Base-by-base conservation (phyloP, 495 filamentous ascomycete genomes). In the Aspergillus carlsbadensis region DNA sequence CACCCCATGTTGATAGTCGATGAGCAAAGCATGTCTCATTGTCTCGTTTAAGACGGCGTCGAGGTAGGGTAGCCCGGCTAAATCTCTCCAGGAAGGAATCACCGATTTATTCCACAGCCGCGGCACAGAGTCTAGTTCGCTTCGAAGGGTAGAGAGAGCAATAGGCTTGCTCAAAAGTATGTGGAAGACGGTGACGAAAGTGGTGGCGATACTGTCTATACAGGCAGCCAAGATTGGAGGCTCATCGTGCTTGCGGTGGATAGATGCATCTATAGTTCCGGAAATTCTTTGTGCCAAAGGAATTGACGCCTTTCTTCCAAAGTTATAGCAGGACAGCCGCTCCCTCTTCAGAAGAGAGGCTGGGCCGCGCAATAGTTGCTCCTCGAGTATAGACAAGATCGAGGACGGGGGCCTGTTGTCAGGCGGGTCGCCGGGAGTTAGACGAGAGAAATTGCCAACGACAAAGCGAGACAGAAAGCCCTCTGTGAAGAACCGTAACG, bases 1-100 rank as follows among this genome's bases (percentile, higher is more conserved):
- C 1, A 72, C 52, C 33, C 70, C 67, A 5, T 69, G 46, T 11
- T 53, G 59, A 1, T 63, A 44, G 2, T 54, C 60, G 10, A 53
- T 35, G 18, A 57, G 51, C 1, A 69, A 65, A 41, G 66, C 62
- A 15, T 64, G 26, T 31, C 77, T 67, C 26, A 71, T 60, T 1
- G 63, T 62, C 50, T 80, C 77, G 49, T 76, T 67, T 39, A 67
- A 21, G 2, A 61, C 52, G 8, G 65, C 59, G n/a, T 63, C 57
- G 3, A 67, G 55, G 20, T 67, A 67, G 2, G 36, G 35, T 5
- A 67, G 56, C 1, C 51, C 20, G 8, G 4, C 21, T 1, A 63
- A 1, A 34, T 67, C 65, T 11, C 17, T 18, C 59, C 62, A 63
- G 6, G 22, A 29, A 24, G 62, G 54, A 0, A 37, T 1, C 10